Evolutionary conservation across 345 rosid genomes (phyloP), one percentile per base, ranked within the genome.

Genomic region (Passiflora organensis): DNA sequence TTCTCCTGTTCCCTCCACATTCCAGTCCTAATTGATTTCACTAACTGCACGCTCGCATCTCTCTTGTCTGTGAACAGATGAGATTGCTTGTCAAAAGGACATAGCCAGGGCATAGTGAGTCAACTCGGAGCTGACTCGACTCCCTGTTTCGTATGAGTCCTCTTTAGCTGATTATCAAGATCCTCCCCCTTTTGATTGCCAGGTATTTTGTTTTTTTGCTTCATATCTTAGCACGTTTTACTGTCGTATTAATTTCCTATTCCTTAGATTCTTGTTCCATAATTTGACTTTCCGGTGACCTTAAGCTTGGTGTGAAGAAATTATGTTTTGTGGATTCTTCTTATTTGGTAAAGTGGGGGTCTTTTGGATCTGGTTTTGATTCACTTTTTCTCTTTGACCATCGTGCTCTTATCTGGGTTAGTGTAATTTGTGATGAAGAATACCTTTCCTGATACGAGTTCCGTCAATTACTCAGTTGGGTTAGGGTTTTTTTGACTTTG

Each of bases 101-200:
- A 42, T 45, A 43, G 19, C 25, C 47, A 20, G 41, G 6, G n/a
- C 43, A 34, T 37, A 62, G 60, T 44, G 60, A 56, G 72, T 74
- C 70, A 56, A 68, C 63, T 71, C 60, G 61, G 71, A 52, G 56
- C 66, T 23, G 20, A 36, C 62, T 48, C 69, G 38, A 41, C 53
- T 42, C 66, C 6, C 39, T 42, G 60, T 53, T 51, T 22, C 4
- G 41, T 47, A 51, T 48, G 62, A 54, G 34, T 54, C 59, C 32
- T 28, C 23, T n/a, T n/a, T 21, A 54, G 42, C 55, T 58, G 44
- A 49, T 62, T 54, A 6, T 59, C 43, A 19, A 28, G 60, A 49
- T 32, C 23, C 53, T 9, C 52, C 13, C 39, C 14, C 41, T 57
- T 18, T 28, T 28, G 49, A 15, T 34, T 43, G 39, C 19, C 61